Conservation (phyloP, 495 filamentous ascomycete species). For the Aspergillus heteromorphus region DNA sequence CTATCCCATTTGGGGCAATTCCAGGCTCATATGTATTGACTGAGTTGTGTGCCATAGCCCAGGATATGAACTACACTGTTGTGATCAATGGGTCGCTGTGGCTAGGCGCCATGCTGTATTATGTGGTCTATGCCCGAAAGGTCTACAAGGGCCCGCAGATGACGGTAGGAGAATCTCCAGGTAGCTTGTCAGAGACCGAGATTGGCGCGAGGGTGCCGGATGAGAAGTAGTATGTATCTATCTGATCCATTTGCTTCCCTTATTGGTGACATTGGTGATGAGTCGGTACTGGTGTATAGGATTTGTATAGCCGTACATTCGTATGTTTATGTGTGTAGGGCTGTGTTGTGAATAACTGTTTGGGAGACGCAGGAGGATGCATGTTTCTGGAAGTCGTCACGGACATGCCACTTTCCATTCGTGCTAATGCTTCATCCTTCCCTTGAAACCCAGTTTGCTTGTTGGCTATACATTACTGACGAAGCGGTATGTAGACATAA, state of each 20-base stretch:
- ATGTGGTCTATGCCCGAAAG: slow-evolving; percentile 59
- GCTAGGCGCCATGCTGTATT: slow-evolving; percentile 57
- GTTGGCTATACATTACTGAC: too few species aligned
- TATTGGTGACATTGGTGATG: not conserved
- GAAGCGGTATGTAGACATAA: too few species aligned
- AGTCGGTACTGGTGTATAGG: not conserved
- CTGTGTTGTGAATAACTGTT: too few species aligned
- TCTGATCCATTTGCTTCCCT: not conserved
- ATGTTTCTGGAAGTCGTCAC: too few species aligned
- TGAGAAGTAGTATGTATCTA: not conserved
- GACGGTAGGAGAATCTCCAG: slow-evolving; percentile 37
- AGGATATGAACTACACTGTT: slow-evolving; percentile 61
- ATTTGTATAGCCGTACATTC: too few species aligned
- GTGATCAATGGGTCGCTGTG: slow-evolving; percentile 60
- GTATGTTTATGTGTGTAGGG: too few species aligned
- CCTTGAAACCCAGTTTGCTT: too few species aligned
- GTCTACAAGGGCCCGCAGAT: slow-evolving; percentile 70
- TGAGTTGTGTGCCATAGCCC: slow-evolving; percentile 21
- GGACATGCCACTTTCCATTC: too few species aligned
- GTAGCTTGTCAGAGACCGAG: slow-evolving; percentile 9
- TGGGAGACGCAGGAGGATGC: too few species aligned
- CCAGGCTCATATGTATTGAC: not conserved
- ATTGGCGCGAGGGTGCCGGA: not conserved
- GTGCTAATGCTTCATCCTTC: too few species aligned
- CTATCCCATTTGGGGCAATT: slow-evolving; percentile 1